Evolutionary conservation across 352 stramenopile species (phyloP).

Genomic region (Phytophthora colocasiae): DNA sequence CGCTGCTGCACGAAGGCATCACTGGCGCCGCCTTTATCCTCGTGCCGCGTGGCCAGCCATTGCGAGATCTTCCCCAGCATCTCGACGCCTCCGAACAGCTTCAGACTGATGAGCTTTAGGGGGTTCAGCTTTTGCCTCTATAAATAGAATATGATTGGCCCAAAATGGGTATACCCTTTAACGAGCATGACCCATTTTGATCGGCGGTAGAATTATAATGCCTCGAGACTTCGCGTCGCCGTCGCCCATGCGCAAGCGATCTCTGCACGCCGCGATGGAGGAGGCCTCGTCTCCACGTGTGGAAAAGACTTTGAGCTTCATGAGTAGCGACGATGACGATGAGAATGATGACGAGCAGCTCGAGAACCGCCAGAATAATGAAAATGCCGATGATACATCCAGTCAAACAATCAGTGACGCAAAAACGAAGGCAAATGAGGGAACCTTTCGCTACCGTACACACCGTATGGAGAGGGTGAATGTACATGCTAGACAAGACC

Average conservation of each 20-base stretch:
- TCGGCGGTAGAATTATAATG: too few species aligned
- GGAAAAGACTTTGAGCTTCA: constrained; percentile 43
- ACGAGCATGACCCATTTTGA: too few species aligned
- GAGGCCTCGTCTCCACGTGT: constrained; percentile 37
- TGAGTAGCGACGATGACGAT: constrained; percentile 40
- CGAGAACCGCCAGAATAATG: constrained; percentile 10
- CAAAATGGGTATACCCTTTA: constrained; percentile 5
- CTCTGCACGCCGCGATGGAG: constrained; percentile 36
- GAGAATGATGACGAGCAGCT: constrained; percentile 15
- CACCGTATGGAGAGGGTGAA: constrained; percentile 34
- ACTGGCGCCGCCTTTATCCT: constrained; percentile 41
- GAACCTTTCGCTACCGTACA: constrained; percentile 39
- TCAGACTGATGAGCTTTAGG: constrained; percentile 13
- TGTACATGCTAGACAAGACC: constrained; percentile 32
- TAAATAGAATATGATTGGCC: constrained; percentile 32
- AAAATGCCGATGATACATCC: constrained; percentile 9
- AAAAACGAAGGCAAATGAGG: constrained; percentile 6
- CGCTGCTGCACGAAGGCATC: constrained; percentile 61
- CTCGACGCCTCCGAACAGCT: constrained; percentile 8
- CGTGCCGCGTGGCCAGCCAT: constrained; percentile 68
- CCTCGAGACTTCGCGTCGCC: constrained; percentile 4
- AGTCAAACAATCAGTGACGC: background rate
- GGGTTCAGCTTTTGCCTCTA: constrained; percentile 15
- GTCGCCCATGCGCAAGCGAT: constrained; percentile 35
- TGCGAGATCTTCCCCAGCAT: constrained; percentile 77